Base-by-base conservation (phyloP, 2,329 filamentous ascomycete species). In the Trichoderma endophyticum region DNA sequence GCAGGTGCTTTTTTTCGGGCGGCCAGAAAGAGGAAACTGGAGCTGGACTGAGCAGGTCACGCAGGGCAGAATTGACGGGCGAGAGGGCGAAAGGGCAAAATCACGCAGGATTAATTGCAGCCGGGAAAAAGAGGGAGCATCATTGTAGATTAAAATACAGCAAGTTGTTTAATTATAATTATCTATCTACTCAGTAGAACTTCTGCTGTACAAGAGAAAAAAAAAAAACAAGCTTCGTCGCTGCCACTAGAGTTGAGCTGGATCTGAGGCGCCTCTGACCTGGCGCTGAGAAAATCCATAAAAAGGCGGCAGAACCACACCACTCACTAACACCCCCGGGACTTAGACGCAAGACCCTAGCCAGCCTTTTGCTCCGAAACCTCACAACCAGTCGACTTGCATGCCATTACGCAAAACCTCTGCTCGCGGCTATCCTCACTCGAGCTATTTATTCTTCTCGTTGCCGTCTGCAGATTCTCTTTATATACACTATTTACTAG, bases 231-330 rank as follows among this genome's bases (percentile, higher is more conserved):
- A 43, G 39, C 39, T 43, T 43, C 39, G 39, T 39, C 36, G 15
- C 36, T 6, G 15, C 43, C 43, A 21, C 24, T 54, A 54, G 8
- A 63, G 48, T 24, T 64, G 43, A 64, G 39, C 51, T 54, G 36
- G 11, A 43, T 48, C 56, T 18, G 21, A 62, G 36, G 30, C 24
- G 34, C 32, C 64, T 67, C 32, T 70, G 66, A 70, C n/a, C 39
- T 34, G 39, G 28, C 9, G 43, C 66, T 70, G 30, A 59, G 30
- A 39, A 59, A 51, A 61, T 51, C 43, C 43, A 60, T 51, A 64
- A 56, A 32, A 60, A 71, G 54, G 69, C 61, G 69, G 69, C 69
- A 71, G 62, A 71, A 71, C 61, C 62, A 71, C 61, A 71, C 68
- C 57, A 59, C 65, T 68, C 64, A 68, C 65, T 68, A 68, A 68